phyloP scores from a whole-genome alignment of 805 yeast genomes.

The Saturnispora kantuleensis region DNA sequence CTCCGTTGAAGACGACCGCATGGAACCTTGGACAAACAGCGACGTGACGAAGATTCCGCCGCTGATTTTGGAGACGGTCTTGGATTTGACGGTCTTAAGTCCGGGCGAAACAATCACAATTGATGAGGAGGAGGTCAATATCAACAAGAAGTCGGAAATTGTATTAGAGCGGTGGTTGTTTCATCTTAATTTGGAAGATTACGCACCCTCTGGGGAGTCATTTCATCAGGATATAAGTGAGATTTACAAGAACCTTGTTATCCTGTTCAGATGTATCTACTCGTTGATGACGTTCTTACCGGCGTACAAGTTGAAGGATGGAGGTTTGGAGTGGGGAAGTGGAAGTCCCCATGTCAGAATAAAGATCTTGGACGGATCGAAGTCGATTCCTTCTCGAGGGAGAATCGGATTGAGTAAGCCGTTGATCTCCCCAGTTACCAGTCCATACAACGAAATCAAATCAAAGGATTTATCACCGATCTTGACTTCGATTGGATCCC shows the following conservation, averaged over 20 bases:
- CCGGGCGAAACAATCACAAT: constrained; percentile 18
- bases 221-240: constrained; percentile 34
- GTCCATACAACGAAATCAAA: constrained; percentile 16
- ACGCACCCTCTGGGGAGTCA: constrained; percentile 7
- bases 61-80: constrained; percentile 70
- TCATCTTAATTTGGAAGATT: constrained; percentile 53
- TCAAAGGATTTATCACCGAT: constrained; percentile 63
- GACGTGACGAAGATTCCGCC: constrained; percentile 55
- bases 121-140: constrained; percentile 40
- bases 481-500: constrained; percentile 62
- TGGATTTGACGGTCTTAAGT: constrained; percentile 22
- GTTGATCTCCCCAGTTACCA: constrained; percentile 20
- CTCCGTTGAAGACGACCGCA: not conserved
- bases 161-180: constrained; percentile 91
- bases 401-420: constrained; percentile 78
- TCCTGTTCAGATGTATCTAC: constrained; percentile 65
- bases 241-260: constrained; percentile 62
- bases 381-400: constrained; percentile 72
- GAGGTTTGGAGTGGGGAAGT: constrained; percentile 7
- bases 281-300: constrained; percentile 65
- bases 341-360: constrained; percentile 39
- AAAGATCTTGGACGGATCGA: constrained; percentile 64
- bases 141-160: constrained; percentile 65
- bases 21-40: constrained; percentile 41
- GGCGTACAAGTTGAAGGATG: constrained; percentile 38